Evolutionary conservation across 108 stramenopile species (phyloP), one percentile per base, ranked within the genome.

Genomic region (Nannochloropsis salina): DNA sequence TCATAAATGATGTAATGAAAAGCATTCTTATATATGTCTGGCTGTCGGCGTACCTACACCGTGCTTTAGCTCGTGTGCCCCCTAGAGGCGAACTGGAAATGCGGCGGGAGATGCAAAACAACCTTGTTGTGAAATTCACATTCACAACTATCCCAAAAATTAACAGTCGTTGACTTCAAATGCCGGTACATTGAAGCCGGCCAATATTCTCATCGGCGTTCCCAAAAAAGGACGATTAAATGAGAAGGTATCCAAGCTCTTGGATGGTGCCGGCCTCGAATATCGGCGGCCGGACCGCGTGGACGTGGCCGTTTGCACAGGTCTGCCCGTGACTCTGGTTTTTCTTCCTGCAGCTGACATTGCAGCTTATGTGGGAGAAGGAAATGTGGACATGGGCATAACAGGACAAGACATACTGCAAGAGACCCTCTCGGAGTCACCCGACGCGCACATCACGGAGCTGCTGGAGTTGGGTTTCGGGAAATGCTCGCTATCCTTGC

Each of bases 221-320:
- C 98, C 98, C 45, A 98, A 98, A 88, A 98, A 98, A 92, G 98
- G 98, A 42, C 92, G 98, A 45, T 93, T 98, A 8, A 93, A 94
- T 85, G 95, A 96, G 41, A 95, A 96, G 90, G 94, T 95, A 79
- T 91, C 93, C 82, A 94, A 92, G 86, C 93, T 97, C 92, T 92
- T 98, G 83, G 93, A 93, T 83, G 98, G 98, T 3, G 94, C 96
- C 41, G 98, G 98, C 5, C 92, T 98, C 83, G 94, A 97, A 80
- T 96, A 96, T 92, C 92, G 91, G 45, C 92, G 98, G 84, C 87
- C 87, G 10, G 84, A 42, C 45, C 87, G 87, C 20, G 84, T 88
- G 84, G 87, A 88, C 43, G 88, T 89, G 18, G 89, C 89, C 21
- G 85, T 86, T 10, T 96, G 95, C 89, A 92, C 91, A 43, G 93